Evolutionary conservation across 305 asterid species (phyloP).

Genomic region (Fraxinus dipetala): DNA sequence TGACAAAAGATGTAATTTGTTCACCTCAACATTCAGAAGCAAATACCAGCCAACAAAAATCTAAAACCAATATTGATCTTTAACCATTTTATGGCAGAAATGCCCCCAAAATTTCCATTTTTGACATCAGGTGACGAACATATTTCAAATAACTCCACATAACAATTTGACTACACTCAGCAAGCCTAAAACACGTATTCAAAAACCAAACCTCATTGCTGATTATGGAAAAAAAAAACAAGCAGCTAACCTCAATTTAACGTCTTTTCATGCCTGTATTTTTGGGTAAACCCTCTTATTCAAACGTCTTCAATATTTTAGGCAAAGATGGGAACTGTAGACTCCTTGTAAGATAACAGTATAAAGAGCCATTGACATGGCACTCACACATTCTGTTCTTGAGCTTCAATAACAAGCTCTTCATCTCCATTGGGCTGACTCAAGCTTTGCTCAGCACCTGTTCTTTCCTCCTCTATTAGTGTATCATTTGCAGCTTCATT

Average conservation of each 20-base stretch:
- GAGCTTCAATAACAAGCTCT: slow-evolving; percentile 29
- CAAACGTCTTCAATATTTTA: slow-evolving; percentile 8
- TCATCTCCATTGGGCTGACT: slow-evolving; percentile 15
- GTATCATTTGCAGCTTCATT: slow-evolving; percentile 27
- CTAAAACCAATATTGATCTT: slow-evolving; percentile 20
- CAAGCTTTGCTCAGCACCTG: slow-evolving; percentile 29
- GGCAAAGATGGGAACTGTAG: background rate
- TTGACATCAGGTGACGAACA: slow-evolving; percentile 26
- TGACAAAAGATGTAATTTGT: slow-evolving; percentile 12
- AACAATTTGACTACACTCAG: slow-evolving; percentile 37
- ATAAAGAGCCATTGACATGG: background rate
- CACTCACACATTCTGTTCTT: slow-evolving; percentile 37
- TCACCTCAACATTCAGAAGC: slow-evolving; percentile 22
- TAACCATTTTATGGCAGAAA: slow-evolving; percentile 29
- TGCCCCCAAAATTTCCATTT: slow-evolving; percentile 32
- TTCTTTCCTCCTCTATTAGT: slow-evolving; percentile 24
- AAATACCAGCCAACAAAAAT: slow-evolving; percentile 16
- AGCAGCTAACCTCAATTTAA: slow-evolving; percentile 30
- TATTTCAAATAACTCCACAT: slow-evolving; percentile 30
- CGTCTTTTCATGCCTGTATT: slow-evolving; percentile 29
- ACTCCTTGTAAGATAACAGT: slow-evolving; percentile 23
- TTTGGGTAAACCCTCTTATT: slow-evolving; percentile 31
- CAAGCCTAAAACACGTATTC: slow-evolving; percentile 40
- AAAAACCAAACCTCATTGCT: slow-evolving; percentile 36
- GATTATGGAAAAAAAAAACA: slow-evolving; percentile 29